Evolutionary conservation across 305 asterid species (phyloP), one percentile per base, ranked within the genome.

Genomic region (Solanum chacoense): DNA sequence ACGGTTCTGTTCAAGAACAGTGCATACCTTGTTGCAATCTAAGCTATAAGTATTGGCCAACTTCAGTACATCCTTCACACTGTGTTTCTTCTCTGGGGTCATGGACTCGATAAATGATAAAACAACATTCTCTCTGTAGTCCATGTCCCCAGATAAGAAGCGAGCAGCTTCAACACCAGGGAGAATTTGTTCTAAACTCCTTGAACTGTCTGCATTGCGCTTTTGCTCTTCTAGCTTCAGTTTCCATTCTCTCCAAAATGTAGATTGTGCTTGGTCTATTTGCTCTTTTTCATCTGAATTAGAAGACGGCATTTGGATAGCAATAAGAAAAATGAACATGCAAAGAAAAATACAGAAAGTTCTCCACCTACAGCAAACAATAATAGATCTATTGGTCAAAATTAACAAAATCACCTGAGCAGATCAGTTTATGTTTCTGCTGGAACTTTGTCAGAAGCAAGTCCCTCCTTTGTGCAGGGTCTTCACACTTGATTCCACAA

Each of bases 171-270:
- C 98, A 89, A 98, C 98, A 88, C 98, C 98, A 85, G 99, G 98
- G 92, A 98, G 94, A 87, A 98, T 90, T 92, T 94, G 95, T 90
- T 96, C 96, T 95, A 98, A 91, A 88, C 93, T 93, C 93, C 99
- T 95, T 55, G 98, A 94, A 90, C 95, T 93, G 91, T 96, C 99
- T 20, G 99, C 98, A 76, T 91, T 93, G 86, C 75, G 93, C 93
- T 95, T 95, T 91, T 98, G 99, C 83, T 96, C 98, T 92, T 98
- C 98, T 85, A 98, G 89, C 93, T 96, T 98, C 88, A 93, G 88
- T 93, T 96, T 96, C 99, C 99, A 98, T 90, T 96, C 99, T 85
- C 94, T 96, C 99, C 99, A 98, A 91, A 95, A 98, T 90, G 98
- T 94, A 75, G 99, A 96, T 85, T 95, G 99, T 87, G 98, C 95